phyloP scores from a whole-genome alignment of 1,139 yeast species.

The Protomyces arabidopsidicola region DNA sequence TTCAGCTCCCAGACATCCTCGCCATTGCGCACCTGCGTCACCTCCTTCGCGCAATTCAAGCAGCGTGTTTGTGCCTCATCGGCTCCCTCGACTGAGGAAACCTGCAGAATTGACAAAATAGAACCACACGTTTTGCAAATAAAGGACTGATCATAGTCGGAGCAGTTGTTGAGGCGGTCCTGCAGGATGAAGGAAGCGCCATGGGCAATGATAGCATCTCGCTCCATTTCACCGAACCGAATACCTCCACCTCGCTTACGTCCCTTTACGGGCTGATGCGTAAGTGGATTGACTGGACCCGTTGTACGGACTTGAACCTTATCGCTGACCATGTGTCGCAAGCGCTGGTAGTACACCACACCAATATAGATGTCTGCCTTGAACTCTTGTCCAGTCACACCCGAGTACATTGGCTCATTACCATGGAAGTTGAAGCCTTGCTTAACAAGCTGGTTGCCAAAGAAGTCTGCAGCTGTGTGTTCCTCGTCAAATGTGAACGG shows the following conservation, averaged over 20 bases:
- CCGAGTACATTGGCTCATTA: constrained; percentile 98
- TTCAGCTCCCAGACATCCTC: constrained; percentile 95
- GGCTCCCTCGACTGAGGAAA: constrained; percentile 38
- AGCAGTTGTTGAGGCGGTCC: constrained; percentile 90
- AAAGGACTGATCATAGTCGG: constrained; percentile 89
- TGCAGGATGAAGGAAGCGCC: constrained; percentile 96
- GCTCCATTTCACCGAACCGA: constrained; percentile 99
- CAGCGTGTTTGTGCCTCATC: constrained; percentile 73
- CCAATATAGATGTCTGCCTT: constrained; percentile 95
- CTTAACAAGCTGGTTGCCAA: constrained; percentile 80
- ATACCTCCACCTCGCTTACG: constrained; percentile 99
- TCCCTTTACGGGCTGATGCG: constrained; percentile 99
- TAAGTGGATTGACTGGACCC: constrained; percentile 93
- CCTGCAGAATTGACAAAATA: constrained; percentile 82
- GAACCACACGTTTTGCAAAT: constrained; percentile 94
- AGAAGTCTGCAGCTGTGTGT: constrained; percentile 95
- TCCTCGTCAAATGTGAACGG: constrained; percentile 71
- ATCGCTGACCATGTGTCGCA: constrained; percentile 99
- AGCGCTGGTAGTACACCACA: constrained; percentile 93
- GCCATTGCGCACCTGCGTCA: constrained; percentile 40
- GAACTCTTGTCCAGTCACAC: constrained; percentile 96
- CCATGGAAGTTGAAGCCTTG: constrained; percentile 98
- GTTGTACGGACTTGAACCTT: constrained; percentile 99
- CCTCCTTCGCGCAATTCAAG: constrained; percentile 76
- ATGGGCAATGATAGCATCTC: constrained; percentile 97